phyloP scores from a whole-genome alignment of 108 stramenopile genomes.

The Conticribra weissflogii region DNA sequence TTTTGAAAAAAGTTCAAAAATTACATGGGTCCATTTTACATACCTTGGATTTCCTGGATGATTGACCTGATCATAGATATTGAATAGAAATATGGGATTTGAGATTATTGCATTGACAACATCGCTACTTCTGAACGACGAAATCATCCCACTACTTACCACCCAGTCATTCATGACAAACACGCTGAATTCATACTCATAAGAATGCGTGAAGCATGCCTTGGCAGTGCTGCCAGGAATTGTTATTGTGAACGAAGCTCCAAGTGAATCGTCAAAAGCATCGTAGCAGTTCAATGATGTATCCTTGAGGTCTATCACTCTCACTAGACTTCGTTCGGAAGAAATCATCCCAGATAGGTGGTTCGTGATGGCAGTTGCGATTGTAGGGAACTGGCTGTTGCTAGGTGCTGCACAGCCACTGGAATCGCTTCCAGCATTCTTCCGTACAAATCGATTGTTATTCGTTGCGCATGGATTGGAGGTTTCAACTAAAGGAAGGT shows the following conservation, averaged over 20 bases:
- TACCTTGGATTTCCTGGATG: background rate
- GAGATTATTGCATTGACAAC: background rate
- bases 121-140: background rate
- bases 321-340: background rate
- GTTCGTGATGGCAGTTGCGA: conserved; percentile 2
- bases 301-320: conserved; percentile 19
- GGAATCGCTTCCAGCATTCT: conserved; percentile 19
- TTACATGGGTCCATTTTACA: background rate
- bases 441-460: too few species aligned
- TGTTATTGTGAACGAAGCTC: conserved; percentile 18
- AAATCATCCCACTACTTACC: conserved; percentile 13
- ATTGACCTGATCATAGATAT: background rate
- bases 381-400: conserved; percentile 8
- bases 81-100: background rate
- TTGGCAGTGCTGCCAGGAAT: background rate
- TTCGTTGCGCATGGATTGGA: conserved; percentile 18
- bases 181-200: conserved; percentile 21
- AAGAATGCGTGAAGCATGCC: conserved; percentile 34
- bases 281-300: conserved; percentile 4
- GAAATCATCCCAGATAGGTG: background rate
- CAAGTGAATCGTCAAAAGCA: conserved; percentile 14
- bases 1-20: background rate
- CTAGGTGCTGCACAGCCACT: conserved; percentile 11
- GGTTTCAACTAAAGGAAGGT: conserved; percentile 32
- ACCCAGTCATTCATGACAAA: conserved; percentile 23